phyloP scores from a whole-genome alignment of 352 stramenopile species.

The Pythium scleroteichum region DNA sequence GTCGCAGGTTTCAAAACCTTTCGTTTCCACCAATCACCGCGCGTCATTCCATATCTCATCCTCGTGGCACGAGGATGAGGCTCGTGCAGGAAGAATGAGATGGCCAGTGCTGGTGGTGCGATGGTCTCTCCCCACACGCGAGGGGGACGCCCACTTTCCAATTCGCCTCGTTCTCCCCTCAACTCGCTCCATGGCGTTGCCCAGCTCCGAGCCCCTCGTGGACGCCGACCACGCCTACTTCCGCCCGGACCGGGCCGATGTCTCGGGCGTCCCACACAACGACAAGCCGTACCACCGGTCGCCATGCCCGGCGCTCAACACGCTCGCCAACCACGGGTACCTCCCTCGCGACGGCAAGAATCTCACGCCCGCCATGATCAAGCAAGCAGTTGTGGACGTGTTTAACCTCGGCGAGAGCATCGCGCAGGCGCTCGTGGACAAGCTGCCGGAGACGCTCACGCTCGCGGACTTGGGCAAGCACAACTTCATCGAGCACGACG shows the following conservation, averaged over 20 bases:
- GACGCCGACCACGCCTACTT: conserved; percentile 38
- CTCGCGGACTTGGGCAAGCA: conserved; percentile 52
- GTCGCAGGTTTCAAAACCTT: not conserved
- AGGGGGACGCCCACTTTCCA: too few relatives aligned
- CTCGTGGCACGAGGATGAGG: too few relatives aligned
- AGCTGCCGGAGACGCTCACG: conserved; percentile 42
- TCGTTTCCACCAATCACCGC: too few relatives aligned
- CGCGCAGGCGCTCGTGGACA: conserved; percentile 33
- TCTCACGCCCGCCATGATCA: conserved; percentile 42
- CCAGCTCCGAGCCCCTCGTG: too few relatives aligned
- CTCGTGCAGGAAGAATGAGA: too few relatives aligned
- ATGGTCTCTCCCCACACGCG: too few relatives aligned
- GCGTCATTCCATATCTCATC: too few relatives aligned
- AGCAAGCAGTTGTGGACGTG: conserved; percentile 39
- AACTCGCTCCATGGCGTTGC: too few relatives aligned
- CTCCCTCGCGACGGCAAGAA: conserved; percentile 58
- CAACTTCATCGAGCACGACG: conserved; percentile 70
- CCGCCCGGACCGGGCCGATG: conserved; percentile 36
- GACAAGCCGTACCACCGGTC: conserved; percentile 46
- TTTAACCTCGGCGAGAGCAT: conserved; percentile 45
- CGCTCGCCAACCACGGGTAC: conserved; percentile 68
- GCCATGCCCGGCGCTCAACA: conserved; percentile 66
- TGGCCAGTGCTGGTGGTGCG: too few relatives aligned
- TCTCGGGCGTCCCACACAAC: conserved; percentile 52
- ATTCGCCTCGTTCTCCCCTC: too few relatives aligned